phyloP scores from a whole-genome alignment of 257 asterid genomes.

The Jacaranda copaia region DNA sequence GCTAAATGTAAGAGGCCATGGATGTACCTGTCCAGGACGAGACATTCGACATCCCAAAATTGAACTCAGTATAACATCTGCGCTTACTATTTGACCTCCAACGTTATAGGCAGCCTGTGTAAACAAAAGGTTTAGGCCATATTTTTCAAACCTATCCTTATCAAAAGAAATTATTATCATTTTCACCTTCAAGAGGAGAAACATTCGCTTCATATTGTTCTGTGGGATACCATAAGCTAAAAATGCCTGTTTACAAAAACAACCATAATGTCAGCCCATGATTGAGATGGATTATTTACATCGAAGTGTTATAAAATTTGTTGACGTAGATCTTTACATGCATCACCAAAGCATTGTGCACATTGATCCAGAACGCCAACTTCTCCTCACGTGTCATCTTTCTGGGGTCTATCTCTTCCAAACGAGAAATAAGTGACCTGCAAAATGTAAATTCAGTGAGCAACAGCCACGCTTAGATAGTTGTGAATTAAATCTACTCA shows the following conservation, averaged over 20 bases:
- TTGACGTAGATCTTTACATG: slow-evolving; percentile 63
- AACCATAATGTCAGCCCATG: slow-evolving; percentile 13
- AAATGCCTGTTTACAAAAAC: slow-evolving; percentile 66
- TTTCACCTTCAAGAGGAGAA: slow-evolving; percentile 86
- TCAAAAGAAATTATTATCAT: slow-evolving; percentile 4
- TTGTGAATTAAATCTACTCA: neutral
- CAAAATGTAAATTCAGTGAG: slow-evolving; percentile 21
- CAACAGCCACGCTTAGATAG: neutral
- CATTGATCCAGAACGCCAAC: slow-evolving; percentile 95
- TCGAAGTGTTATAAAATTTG: neutral
- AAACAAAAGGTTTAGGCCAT: slow-evolving; percentile 41
- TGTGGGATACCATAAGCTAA: slow-evolving; percentile 95
- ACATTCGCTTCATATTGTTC: slow-evolving; percentile 81
- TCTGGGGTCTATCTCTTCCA: slow-evolving; percentile 84
- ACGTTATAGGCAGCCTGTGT: slow-evolving; percentile 91
- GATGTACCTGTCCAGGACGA: slow-evolving; percentile 88
- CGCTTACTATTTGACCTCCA: slow-evolving; percentile 92
- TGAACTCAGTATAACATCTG: slow-evolving; percentile 83
- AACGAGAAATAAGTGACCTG: slow-evolving; percentile 86
- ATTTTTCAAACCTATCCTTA: neutral
- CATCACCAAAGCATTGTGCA: slow-evolving; percentile 97
- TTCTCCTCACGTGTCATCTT: slow-evolving; percentile 88
- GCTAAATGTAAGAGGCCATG: neutral
- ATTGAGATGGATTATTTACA: slow-evolving; percentile 3
- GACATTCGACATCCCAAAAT: slow-evolving; percentile 88